Evolutionary conservation across 306 rosid genomes (phyloP), one percentile per base, ranked within the genome.

Genomic region (Medicago ruthenica): DNA sequence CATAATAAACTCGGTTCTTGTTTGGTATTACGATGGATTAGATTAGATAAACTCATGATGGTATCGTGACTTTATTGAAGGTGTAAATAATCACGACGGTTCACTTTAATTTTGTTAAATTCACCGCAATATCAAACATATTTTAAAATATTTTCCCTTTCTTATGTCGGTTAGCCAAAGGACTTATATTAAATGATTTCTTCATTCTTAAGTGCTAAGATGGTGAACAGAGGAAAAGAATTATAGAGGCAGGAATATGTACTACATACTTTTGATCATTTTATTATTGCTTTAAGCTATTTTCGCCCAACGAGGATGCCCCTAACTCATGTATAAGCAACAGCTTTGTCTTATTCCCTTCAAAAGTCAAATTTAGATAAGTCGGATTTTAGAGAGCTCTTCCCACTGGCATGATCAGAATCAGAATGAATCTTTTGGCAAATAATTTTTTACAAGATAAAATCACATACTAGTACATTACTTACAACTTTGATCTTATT

Each of bases 181-280:
- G 50, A 78, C 85, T 67, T 81, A 76, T 81, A 34, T 0, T 34
- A 34, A 34, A 34, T 5, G 7, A 34, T 34, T 34, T 34, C 37
- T 34, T 34, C 7, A 34, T 6, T 34, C 37, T 34, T 34, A 34
- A 27, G 31, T 4, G 31, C 86, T 72, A 72, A 79, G 86, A 67
- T 74, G 77, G 55, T 76, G 86, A 79, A 85, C 12, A 73, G 61
- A 70, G 78, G 11, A 60, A 86, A 81, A 60, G 53, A 76, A 15
- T 14, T 1, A 9, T 58, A 74, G 64, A 55, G 57, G 76, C 40
- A 74, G 69, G 78, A 82, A 79, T 74, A 70, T 75, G 80, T 84
- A 42, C 74, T 74, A 76, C 21, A 65, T 11, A 83, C 76, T 79
- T 84, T 74, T 61, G 54, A 74, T 75, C 9, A 63, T 77, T 59